Percentiles rank a stretch among this genome's conserved stretches.
Conservation (phyloP, 805 yeast species). For the Teunomyces stri region DNA sequence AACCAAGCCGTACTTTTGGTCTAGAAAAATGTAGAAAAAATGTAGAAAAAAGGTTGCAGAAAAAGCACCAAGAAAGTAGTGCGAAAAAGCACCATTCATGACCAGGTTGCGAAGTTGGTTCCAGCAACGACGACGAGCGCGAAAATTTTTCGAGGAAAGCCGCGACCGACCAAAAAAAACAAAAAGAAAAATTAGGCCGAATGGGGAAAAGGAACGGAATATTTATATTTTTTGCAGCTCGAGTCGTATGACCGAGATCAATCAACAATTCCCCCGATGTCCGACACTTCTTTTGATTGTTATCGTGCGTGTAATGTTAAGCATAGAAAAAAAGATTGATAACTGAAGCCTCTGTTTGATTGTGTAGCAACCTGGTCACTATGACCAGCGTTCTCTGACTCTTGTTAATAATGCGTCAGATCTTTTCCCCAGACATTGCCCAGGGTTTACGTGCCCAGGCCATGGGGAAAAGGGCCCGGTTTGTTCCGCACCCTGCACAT, state of each 20-base stretch:
- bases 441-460: background rate
- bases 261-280: background rate
- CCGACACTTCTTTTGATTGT: too few relatives aligned
- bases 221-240: background rate
- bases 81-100: too few relatives aligned
- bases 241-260: conserved; percentile 2
- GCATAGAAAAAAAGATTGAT: too few relatives aligned
- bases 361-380: too few relatives aligned
- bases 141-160: background rate
- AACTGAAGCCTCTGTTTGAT: too few relatives aligned
- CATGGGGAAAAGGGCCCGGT: background rate
- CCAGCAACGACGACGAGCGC: too few relatives aligned
- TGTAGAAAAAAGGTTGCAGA: background rate
- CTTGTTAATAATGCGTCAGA: background rate
- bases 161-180: background rate
- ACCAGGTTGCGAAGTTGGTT: too few relatives aligned
- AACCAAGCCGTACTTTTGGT: background rate
- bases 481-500: background rate
- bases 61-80: too few relatives aligned
- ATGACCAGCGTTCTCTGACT: too few relatives aligned
- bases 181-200: background rate
- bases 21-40: background rate
- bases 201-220: conserved; percentile 5
- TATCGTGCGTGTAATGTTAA: too few relatives aligned
- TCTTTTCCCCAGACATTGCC: background rate